Evolutionary conservation across 148 eudicot species (phyloP).

Genomic region (Silene uniflora): DNA sequence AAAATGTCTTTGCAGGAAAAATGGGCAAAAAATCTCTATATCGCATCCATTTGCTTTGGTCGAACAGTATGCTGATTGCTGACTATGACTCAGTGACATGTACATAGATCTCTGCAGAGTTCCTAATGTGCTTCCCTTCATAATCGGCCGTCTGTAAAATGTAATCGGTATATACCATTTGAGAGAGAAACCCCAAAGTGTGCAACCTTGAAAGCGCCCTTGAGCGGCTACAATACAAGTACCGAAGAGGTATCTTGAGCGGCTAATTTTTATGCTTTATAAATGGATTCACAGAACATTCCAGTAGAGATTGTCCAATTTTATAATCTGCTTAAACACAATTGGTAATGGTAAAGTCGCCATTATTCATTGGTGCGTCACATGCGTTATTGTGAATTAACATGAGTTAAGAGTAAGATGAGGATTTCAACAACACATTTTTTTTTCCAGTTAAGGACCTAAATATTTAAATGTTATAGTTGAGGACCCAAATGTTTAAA

Average conservation of each 20-base stretch:
- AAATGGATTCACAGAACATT: neutral
- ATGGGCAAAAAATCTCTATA: slow-evolving; percentile 84
- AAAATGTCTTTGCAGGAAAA: slow-evolving; percentile 55
- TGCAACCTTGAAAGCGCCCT: too few relatives aligned
- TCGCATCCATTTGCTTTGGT: slow-evolving; percentile 80
- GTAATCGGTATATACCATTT: slow-evolving; percentile 21
- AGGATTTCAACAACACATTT: too few relatives aligned
- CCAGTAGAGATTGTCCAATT: neutral
- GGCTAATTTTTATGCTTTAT: slow-evolving; percentile 16
- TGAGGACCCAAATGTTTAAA: too few relatives aligned
- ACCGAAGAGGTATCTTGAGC: neutral
- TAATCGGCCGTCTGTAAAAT: slow-evolving; percentile 22
- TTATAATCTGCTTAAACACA: slow-evolving; percentile 15
- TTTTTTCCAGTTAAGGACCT: too few relatives aligned
- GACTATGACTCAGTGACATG: slow-evolving; percentile 19
- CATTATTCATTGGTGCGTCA: too few relatives aligned
- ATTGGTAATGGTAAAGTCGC: slow-evolving; percentile 8
- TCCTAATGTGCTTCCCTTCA: slow-evolving; percentile 6
- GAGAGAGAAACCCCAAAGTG: too few relatives aligned
- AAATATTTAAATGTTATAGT: too few relatives aligned
- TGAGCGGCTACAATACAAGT: neutral
- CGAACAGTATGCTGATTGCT: slow-evolving; percentile 84
- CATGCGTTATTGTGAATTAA: too few relatives aligned
- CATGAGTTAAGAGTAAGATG: too few relatives aligned
- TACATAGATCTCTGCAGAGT: slow-evolving; percentile 31